Percentiles rank a stretch among this genome's conserved stretches.
Conservation (phyloP, 331 rosid species). For the Malus hybrid region DNA sequence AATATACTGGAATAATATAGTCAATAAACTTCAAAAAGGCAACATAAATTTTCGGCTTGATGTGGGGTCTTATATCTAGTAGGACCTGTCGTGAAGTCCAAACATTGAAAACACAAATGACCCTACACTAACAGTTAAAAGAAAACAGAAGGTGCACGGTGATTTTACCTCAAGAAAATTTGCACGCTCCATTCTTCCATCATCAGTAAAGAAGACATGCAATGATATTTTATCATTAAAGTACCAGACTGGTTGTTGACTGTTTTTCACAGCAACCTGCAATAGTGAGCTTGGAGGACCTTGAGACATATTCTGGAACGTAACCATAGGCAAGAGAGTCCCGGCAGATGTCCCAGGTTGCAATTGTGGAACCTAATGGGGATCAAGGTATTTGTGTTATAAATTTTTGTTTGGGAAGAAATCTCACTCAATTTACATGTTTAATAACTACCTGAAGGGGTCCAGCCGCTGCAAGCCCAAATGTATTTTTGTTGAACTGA, state of each 20-base stretch:
- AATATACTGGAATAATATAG: neutral
- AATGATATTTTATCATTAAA: constrained; percentile 67
- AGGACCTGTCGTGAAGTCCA: neutral
- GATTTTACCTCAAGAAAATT: constrained; percentile 80
- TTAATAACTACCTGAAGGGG: constrained; percentile 61
- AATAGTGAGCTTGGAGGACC: constrained; percentile 91
- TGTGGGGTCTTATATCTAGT: neutral
- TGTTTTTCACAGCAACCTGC: constrained; percentile 93
- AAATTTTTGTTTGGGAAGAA: neutral
- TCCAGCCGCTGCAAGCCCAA: constrained; percentile 96
- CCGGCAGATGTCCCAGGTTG: constrained; percentile 71
- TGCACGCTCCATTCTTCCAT: constrained; percentile 96
- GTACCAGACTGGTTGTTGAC: constrained; percentile 95
- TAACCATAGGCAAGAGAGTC: constrained; percentile 90
- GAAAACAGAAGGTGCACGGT: neutral
- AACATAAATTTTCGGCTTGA: neutral
- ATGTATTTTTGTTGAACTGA: constrained; percentile 94
- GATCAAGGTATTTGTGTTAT: constrained; percentile 10
- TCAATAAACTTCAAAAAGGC: neutral
- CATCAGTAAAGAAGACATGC: constrained; percentile 78
- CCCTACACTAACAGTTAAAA: neutral
- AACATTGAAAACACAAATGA: neutral
- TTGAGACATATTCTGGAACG: constrained; percentile 89
- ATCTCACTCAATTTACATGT: neutral
- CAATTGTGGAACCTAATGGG: constrained; percentile 68